Base-by-base conservation (phyloP, 495 filamentous ascomycete species). In the Alectoria sarmentosa region DNA sequence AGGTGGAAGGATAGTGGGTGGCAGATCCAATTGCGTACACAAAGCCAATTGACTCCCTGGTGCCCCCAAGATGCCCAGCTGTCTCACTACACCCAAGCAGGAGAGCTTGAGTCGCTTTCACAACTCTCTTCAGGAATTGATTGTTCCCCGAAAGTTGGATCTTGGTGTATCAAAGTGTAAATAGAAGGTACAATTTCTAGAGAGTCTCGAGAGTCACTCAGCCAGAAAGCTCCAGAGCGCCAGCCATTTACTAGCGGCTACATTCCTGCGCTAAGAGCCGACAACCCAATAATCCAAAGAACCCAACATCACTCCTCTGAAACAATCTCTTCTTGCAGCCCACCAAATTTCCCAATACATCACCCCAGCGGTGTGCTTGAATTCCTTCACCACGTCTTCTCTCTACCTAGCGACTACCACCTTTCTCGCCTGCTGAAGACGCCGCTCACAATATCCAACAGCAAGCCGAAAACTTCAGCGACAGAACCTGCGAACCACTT, bases 381-480 rank as follows among this genome's bases (percentile, higher is more conserved):
- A 30, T 5, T 52, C 48, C 13, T 17, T 28, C 26, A 15, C 15
- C 2, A 17, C 23, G 13, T 15, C 13, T 28, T 30, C 26, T 52
- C 26, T 52, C 23, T 30, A 52, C 48, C 10, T 30, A 52, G 48
- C 13, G 48, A 52, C 48, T 0, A 30, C 32, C 61, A 41, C 48
- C 34, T 41, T 30, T 15, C 14, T 41, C 10, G 21, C 36, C 15
- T 55, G 23, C 23, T n/a, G 38, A 19, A 55, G 62, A 57, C 23
- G 23, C n/a, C 21, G 38, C 23, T 41, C 23, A 58, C 41, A 30
- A 36, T 21, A 42, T 38, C 55, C 41, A 57, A 64, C 26, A 42
- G 21, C 55, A 58, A 57, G 54, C 32, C 62, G 57, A 64, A 64
- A 58, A 46, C 39, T 42, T 46, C 36, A 46, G 39, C 41, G 23